Conservation (phyloP, 495 filamentous ascomycete genomes). For the Annulohypoxylon moriforme region DNA sequence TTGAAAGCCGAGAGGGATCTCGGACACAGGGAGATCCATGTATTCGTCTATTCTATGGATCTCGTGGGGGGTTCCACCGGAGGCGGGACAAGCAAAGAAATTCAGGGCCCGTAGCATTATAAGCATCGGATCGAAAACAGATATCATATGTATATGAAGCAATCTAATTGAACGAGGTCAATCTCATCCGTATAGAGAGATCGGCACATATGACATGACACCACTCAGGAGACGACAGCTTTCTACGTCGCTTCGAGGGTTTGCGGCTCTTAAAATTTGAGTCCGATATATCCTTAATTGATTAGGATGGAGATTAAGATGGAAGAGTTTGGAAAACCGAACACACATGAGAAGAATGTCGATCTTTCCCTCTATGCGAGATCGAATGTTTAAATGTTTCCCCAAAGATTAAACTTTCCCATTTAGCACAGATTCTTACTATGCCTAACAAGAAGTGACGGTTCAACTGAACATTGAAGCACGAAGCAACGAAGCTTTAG, state of each 20-base stretch:
- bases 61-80: conserved; percentile 16
- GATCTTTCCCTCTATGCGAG: not conserved
- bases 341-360: not conserved
- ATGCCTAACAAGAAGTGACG: not conserved
- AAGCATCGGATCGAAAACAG: conserved; percentile 24
- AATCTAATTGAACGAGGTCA: not conserved
- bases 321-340: not conserved
- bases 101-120: conserved; percentile 24
- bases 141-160: conserved; percentile 23
- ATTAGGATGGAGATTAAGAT: not conserved
- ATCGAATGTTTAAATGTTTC: not conserved
- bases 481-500: conserved; percentile 21
- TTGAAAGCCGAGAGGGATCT: not conserved
- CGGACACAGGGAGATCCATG: conserved; percentile 13
- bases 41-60: conserved; percentile 1
- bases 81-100: conserved; percentile 9
- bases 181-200: conserved; percentile 22
- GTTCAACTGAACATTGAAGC: not conserved
- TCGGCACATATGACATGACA: conserved; percentile 12
- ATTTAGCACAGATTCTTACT: not conserved
- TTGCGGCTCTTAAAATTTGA: not conserved
- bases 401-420: not conserved
- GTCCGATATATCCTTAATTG: not conserved
- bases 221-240: conserved; percentile 8
- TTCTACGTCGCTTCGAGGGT: not conserved